Conservation (phyloP, 2,329 filamentous ascomycete genomes). For the Raffaelea ambrosiae region DNA sequence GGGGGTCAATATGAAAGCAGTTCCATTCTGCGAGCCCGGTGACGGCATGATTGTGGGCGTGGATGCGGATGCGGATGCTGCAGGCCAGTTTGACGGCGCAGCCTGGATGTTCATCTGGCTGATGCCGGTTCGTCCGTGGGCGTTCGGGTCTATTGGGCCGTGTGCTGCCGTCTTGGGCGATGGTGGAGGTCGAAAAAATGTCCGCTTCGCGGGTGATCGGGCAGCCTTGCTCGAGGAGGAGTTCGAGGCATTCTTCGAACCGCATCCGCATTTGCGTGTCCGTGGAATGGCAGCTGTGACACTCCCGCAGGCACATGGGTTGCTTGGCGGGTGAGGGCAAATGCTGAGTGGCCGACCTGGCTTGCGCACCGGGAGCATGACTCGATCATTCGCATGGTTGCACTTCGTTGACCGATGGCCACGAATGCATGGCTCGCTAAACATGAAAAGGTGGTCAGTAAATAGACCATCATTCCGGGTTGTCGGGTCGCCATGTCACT, state of each 20-base stretch:
- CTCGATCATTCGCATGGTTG: constrained; percentile 56
- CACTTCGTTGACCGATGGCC: constrained; percentile 71
- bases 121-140: constrained; percentile 42
- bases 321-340: constrained; percentile 57
- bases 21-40: not conserved
- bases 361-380: constrained; percentile 64
- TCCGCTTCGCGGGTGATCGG: constrained; percentile 24
- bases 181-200: constrained; percentile 23
- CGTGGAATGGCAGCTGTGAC: constrained; percentile 58
- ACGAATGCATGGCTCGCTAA: constrained; percentile 64
- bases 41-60: not conserved
- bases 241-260: constrained; percentile 10
- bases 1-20: constrained; percentile 4
- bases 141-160: constrained; percentile 36
- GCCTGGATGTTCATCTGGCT: constrained; percentile 8
- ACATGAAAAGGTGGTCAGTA: not conserved
- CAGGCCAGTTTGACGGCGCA: constrained; percentile 2
- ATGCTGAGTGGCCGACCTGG: constrained; percentile 62
- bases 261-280: constrained; percentile 47
- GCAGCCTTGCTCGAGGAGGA: constrained; percentile 20
- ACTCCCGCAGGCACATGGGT: constrained; percentile 51
- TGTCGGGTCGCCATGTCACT: too few species aligned
- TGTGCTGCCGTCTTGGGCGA: constrained; percentile 23
- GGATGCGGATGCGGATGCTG: not conserved
- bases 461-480: not conserved